A percentile compares a stretch with the other conserved stretches of the same genome.
Conservation (phyloP, 495 filamentous ascomycete species). For the Aspergillus bridgeri region DNA sequence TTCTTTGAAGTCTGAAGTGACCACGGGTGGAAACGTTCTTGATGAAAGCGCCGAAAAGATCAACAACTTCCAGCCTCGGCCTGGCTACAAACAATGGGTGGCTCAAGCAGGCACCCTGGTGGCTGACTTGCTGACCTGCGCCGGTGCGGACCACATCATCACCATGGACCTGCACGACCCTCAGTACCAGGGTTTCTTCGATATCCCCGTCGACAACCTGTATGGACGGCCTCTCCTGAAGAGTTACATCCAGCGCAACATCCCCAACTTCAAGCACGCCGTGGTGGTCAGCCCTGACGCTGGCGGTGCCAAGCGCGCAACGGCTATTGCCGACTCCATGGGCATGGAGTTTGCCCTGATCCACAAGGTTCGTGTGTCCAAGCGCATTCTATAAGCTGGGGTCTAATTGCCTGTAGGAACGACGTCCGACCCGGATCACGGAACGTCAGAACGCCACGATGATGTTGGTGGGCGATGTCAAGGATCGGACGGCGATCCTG, state of each 20-base stretch:
- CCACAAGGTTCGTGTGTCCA: constrained; percentile 73
- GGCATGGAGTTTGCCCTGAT: constrained; percentile 94
- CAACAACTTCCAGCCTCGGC: constrained; percentile 69
- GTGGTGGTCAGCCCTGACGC: constrained; percentile 97
- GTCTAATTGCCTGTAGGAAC: constrained; percentile 61
- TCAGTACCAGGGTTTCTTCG: constrained; percentile 98
- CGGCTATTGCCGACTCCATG: constrained; percentile 91
- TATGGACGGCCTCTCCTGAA: constrained; percentile 85
- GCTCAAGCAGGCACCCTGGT: constrained; percentile 95
- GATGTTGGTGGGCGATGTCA: constrained; percentile 95
- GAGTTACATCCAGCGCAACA: constrained; percentile 83
- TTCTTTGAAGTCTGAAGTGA: constrained; percentile 32
- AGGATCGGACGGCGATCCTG: constrained; percentile 76
- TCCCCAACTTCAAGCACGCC: constrained; percentile 80
- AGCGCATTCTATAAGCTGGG: constrained; percentile 11
- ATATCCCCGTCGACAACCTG: constrained; percentile 96
- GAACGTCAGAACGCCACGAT: constrained; percentile 96
- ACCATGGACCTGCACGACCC: constrained; percentile 96
- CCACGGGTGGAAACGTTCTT: constrained; percentile 36
- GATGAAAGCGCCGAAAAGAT: constrained; percentile 54
- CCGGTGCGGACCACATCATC: constrained; percentile 93
- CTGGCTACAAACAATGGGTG: constrained; percentile 97
- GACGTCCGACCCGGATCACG: constrained; percentile 87
- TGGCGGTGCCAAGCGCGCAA: constrained; percentile 92
- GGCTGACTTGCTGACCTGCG: constrained; percentile 90